Evolutionary conservation across 768 basidiomycete species (phyloP).

Genomic region (Naganishia friedmannii): DNA sequence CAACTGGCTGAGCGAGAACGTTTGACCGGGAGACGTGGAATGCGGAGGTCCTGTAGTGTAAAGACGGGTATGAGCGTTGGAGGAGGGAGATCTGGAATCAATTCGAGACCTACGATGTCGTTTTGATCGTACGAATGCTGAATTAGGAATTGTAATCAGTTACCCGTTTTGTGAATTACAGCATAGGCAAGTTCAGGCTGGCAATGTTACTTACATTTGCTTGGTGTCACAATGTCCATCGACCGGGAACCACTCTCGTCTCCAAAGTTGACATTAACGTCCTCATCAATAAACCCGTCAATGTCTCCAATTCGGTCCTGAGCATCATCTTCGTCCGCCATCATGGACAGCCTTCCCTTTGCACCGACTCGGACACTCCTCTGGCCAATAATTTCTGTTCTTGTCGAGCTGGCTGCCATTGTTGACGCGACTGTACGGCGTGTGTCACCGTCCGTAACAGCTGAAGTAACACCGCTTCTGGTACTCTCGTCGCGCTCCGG

Average conservation of each 20-base stretch:
- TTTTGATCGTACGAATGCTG: constrained; percentile 19
- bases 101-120: neutral
- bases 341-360: constrained; percentile 8
- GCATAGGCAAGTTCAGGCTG: no score
- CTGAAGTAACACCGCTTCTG: constrained; percentile 7
- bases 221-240: constrained; percentile 21
- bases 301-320: neutral
- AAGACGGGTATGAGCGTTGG: neutral
- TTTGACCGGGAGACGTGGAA: constrained; percentile 16
- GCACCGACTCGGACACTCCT: neutral
- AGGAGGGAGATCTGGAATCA: neutral
- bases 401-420: neutral
- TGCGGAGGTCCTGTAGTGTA: constrained; percentile 5
- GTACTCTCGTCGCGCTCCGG: constrained; percentile 17
- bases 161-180: no score
- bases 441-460: constrained; percentile 5
- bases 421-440: constrained; percentile 7
- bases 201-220: constrained; percentile 13
- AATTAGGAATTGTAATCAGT: neutral
- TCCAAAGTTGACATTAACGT: constrained; percentile 6
- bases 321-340: constrained; percentile 19
- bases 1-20: constrained; percentile 8
- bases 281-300: constrained; percentile 13
- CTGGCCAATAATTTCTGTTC: constrained; percentile 5
- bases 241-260: constrained; percentile 22